Base-by-base conservation (phyloP, 306 rosid species). In the Malus sieversii region DNA sequence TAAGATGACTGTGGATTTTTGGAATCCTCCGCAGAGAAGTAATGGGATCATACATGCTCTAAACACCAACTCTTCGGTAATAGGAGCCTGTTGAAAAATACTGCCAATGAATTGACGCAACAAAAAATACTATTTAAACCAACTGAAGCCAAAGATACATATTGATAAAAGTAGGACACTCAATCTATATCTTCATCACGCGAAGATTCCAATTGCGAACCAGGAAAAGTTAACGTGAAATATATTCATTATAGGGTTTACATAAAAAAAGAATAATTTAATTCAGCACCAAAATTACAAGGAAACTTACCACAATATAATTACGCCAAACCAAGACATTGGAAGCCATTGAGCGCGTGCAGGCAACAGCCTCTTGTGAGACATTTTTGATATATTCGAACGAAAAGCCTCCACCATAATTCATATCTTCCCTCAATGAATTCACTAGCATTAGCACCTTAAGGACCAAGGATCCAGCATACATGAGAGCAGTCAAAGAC, bases 41-140 rank as follows among this genome's bases (percentile, higher is more conserved):
- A 92, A 80, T 6, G 99, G 97, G 83, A 95, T 85, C 99, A 90
- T 95, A 82, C 96, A 92, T 3, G 99, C 97, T 77, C 99, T 82
- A 84, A 95, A 92, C 77, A 95, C 99, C 97, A 95, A 73, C 83
- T 95, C 97, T 83, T 92, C 97, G 0, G 97, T 92, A 72, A 90
- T 22, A 64, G 97, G 99, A 73, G 97, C 99, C 99, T 95, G 93
- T 81, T 78, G 45, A 66, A 57, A 79, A 44, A 44, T 48, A 79
- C 25, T 32, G 29, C 52, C 62, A 79, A 70, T 59, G 44, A 64
- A 45, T 16, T 58, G 59, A 59, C 14, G 35, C 53, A 53, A 51
- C 5, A 48, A 33, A 40, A 78, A 30, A 33, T n/a, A 35, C 27
- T 16, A n/a, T 19, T 8, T 61, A 12, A 35, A 13, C 55, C 40